phyloP scores from a whole-genome alignment of 202 grass and related monocot genomes.

The Bolboschoenoplectus hybrid region DNA sequence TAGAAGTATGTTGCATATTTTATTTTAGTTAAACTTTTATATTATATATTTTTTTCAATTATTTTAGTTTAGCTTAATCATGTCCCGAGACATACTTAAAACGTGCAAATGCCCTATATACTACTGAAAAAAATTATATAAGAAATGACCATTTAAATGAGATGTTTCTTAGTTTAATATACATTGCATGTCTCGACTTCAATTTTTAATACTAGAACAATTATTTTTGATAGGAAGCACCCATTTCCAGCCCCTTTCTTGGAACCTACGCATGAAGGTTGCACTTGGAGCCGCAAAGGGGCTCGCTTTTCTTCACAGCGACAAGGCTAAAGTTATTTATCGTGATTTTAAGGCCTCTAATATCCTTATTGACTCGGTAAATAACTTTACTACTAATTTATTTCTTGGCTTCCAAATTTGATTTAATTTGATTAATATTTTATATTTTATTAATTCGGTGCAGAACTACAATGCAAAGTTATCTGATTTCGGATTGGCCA shows the following conservation, averaged over 20 bases:
- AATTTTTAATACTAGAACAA: conserved; percentile 32
- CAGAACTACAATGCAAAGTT: conserved; percentile 83
- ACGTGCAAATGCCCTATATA: conserved; percentile 11
- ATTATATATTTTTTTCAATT: background rate
- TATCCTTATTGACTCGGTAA: conserved; percentile 78
- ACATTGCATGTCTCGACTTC: background rate
- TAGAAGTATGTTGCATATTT: conserved; percentile 59
- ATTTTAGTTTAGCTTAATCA: conserved; percentile 14
- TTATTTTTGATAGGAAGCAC: conserved; percentile 61
- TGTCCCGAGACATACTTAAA: background rate
- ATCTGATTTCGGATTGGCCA: conserved; percentile 86
- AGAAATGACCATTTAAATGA: conserved; percentile 33
- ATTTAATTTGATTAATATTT: conserved; percentile 3
- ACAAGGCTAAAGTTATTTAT: conserved; percentile 84
- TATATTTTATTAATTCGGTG: conserved; percentile 40
- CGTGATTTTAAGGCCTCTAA: conserved; percentile 98
- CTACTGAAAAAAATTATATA: conserved; percentile 22
- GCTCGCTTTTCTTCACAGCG: conserved; percentile 93
- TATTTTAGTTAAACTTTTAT: background rate
- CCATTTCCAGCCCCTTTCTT: conserved; percentile 77
- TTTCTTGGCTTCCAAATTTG: conserved; percentile 11
- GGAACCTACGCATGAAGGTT: conserved; percentile 91
- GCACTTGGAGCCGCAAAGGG: conserved; percentile 90
- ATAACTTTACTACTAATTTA: background rate
- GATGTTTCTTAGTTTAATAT: background rate